Evolutionary conservation across 2,329 filamentous ascomycete genomes (phyloP).

Genomic region (Chaetomiaceae sp.): DNA sequence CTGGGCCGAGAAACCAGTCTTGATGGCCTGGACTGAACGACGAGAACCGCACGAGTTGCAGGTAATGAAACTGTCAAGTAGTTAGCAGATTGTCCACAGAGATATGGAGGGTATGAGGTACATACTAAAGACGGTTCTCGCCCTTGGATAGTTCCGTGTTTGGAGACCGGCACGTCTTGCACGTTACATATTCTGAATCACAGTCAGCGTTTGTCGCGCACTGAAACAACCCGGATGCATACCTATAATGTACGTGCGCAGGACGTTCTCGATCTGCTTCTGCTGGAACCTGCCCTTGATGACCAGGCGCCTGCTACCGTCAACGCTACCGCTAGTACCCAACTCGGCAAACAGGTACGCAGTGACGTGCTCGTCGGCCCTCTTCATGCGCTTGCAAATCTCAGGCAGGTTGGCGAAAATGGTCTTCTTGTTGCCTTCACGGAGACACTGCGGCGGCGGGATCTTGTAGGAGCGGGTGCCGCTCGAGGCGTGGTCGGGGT

Average conservation of each 20-base stretch:
- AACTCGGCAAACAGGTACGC: conserved; percentile 96
- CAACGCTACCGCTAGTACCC: conserved; percentile 93
- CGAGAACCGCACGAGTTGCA: conserved; percentile 84
- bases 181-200: conserved; percentile 89
- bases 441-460: conserved; percentile 93
- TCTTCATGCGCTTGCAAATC: conserved; percentile 99
- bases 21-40: conserved; percentile 93
- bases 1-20: conserved; percentile 99
- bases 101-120: not conserved
- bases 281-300: conserved; percentile 99
- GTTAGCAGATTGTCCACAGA: not conserved
- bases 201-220: not conserved
- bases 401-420: conserved; percentile 99
- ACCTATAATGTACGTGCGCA: conserved; percentile 86
- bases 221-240: conserved; percentile 31
- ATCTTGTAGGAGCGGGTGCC: conserved; percentile 98
- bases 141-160: conserved; percentile 97
- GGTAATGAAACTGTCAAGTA: conserved; percentile 67
- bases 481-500: conserved; percentile 88
- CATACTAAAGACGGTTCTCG: conserved; percentile 84
- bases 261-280: conserved; percentile 97
- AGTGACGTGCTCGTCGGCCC: conserved; percentile 94
- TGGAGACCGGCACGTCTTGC: conserved; percentile 94
- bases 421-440: conserved; percentile 99
- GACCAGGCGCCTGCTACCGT: conserved; percentile 86